Conservation (phyloP, 768 basidiomycete genomes). For the Rhizopogon roseolus region DNA sequence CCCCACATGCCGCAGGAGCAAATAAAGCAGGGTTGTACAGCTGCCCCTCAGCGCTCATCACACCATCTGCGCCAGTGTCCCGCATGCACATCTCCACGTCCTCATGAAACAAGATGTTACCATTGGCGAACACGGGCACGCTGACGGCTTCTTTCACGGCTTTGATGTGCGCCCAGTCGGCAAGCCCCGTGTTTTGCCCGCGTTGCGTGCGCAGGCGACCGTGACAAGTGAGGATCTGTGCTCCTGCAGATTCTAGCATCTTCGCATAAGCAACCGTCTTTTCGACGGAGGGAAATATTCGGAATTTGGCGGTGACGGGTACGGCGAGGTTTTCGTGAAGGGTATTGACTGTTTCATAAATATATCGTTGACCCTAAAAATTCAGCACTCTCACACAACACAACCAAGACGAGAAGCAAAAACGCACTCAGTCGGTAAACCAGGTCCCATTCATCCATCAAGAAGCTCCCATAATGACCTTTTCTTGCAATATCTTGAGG, state of each 20-base stretch:
- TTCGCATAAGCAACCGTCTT: constrained; percentile 92
- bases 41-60: constrained; percentile 95
- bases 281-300: constrained; percentile 80
- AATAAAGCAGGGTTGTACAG: constrained; percentile 91
- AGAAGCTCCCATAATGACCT: constrained; percentile 84
- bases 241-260: constrained; percentile 94
- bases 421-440: constrained; percentile 72
- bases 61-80: constrained; percentile 83
- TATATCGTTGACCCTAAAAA: neutral
- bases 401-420: neutral
- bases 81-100: constrained; percentile 78
- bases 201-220: constrained; percentile 90
- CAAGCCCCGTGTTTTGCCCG: constrained; percentile 79
- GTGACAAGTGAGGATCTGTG: constrained; percentile 92
- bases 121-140: constrained; percentile 95
- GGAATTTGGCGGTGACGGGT: constrained; percentile 97
- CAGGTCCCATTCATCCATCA: constrained; percentile 94
- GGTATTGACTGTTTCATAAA: constrained; percentile 59
- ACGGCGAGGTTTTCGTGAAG: constrained; percentile 79
- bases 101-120: constrained; percentile 85
- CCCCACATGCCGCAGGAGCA: constrained; percentile 26
- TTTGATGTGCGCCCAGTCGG: constrained; percentile 85
- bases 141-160: constrained; percentile 88
- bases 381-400: neutral
- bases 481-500: constrained; percentile 92